These are phyloP conservation scores for Emergomyces pasteurianus DNA, from an alignment of 2,329 filamentous ascomycete species.

Conservation along the genomic window DNA sequence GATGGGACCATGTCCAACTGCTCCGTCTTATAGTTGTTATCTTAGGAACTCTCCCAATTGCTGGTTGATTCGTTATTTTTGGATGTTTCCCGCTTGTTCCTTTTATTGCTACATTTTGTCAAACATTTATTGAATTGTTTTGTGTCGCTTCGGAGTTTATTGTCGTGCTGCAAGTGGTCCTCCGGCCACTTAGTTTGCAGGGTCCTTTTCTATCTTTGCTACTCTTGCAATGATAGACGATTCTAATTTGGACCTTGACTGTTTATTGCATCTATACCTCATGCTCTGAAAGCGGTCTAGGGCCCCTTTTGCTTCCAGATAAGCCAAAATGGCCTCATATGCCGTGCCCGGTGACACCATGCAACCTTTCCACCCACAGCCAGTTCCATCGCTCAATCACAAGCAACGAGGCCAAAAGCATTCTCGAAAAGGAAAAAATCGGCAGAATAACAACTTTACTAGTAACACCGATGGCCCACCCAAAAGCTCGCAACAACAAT, in stretches of 20 bases:
- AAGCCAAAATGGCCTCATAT: constrained; percentile 6
- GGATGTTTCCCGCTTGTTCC: not conserved
- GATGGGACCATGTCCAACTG: not conserved
- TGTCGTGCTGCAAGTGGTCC: not conserved
- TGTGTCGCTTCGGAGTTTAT: not conserved
- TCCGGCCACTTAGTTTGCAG: not conserved
- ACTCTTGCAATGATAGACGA: not conserved
- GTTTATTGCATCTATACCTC: not conserved
- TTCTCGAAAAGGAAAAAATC: constrained; percentile 11
- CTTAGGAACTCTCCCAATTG: not conserved
- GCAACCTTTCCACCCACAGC: constrained; percentile 4
- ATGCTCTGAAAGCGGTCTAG: not conserved
- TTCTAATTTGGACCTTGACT: not conserved
- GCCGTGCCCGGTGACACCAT: not conserved
- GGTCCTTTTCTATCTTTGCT: not conserved
- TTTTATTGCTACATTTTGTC: not conserved
- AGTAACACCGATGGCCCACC: constrained; percentile 3
- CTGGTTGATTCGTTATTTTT: not conserved
- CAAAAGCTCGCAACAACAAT: constrained; percentile 10
- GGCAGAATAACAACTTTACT: constrained; percentile 4
- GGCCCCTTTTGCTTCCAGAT: not conserved
- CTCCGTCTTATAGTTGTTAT: not conserved
- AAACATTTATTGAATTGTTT: not conserved
- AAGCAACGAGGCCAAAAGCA: constrained; percentile 10
- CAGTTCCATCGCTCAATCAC: constrained; percentile 3